Evolutionary conservation across 2,329 filamentous ascomycete genomes (phyloP), one percentile per base, ranked within the genome.

Genomic region (Ascosphaera acerosa): DNA sequence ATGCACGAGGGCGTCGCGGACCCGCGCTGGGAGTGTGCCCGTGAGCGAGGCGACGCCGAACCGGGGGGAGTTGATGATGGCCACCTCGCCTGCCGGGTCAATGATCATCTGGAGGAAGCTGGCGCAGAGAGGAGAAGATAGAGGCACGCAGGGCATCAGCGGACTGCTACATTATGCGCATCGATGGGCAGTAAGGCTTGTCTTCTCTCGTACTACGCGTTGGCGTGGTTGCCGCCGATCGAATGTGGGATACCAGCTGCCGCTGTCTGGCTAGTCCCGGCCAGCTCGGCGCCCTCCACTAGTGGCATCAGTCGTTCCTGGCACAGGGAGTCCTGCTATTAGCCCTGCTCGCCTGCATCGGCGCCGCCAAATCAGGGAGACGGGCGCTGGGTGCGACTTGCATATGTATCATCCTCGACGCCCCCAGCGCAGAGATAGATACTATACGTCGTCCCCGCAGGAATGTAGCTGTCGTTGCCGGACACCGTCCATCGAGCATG

Each of bases 11-110:
- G 46, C 30, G 44, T 57, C 33, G 9, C 33, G 25, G 29, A 63
- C 48, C 22, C 42, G 43, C 1, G 54, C 36, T 2, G 58, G 50
- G 41, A 71, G 71, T 3, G 50, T 50, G 22, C 70, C 70, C 2
- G 61, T 69, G 70, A 76, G 74, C 40, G 59, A 61, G 7, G 55
- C 55, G 32, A 75, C 52, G n/a, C 63, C 60, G 49, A 77, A 77
- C 37, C 70, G 67, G 31, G 53, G 41, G 7, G 69, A 73, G 44
- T 60, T 74, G 34, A 58, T 62, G 14, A 68, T 52, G 3, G 57
- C 60, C 18, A 61, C 61, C 22, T 64, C 61, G n/a, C 57, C 55
- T 12, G 56, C 54, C 4, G 58, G 59, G 4, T 57, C 55, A 10
- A 66, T 62, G 34, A 64, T 50, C 46, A 75, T 68, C 38, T 62